Evolutionary conservation across 139 green algal genomes (phyloP).

Genomic region (Pseudopediastrum boryanum): DNA sequence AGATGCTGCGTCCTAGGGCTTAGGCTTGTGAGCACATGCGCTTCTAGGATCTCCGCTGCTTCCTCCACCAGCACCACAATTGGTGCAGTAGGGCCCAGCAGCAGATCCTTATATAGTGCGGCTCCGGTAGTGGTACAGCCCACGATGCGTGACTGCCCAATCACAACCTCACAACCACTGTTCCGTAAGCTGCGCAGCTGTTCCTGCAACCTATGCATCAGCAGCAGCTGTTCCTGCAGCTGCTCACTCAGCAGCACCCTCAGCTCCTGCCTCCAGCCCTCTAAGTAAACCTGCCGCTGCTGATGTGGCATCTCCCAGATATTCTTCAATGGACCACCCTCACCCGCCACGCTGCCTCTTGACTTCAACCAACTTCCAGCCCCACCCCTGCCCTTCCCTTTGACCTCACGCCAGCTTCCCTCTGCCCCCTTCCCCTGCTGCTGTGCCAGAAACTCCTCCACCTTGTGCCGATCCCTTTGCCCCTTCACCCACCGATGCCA

Average conservation of each 20-base stretch:
- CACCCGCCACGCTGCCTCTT: not conserved
- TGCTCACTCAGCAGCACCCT: slow-evolving; percentile 13
- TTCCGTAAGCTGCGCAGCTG: slow-evolving; percentile 39
- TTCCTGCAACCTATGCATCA: slow-evolving; percentile 9
- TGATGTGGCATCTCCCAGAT: slow-evolving; percentile 12
- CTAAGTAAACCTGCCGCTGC: not conserved
- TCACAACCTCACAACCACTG: not conserved
- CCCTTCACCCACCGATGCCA: not conserved
- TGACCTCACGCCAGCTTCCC: not conserved
- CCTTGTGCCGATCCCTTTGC: not conserved
- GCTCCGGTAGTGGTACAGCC: slow-evolving; percentile 55
- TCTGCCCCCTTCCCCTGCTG: not conserved
- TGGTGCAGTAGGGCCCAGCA: too few relatives aligned
- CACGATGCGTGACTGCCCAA: slow-evolving; percentile 35
- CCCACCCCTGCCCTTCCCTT: too few relatives aligned
- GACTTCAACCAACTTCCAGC: too few relatives aligned
- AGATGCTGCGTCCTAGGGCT: slow-evolving; percentile 66
- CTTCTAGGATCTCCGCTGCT: slow-evolving; percentile 80
- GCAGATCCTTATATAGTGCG: slow-evolving; percentile 46
- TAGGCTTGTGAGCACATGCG: slow-evolving; percentile 73
- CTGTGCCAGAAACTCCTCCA: not conserved
- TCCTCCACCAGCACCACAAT: slow-evolving; percentile 81
- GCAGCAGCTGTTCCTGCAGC: slow-evolving; percentile 16
- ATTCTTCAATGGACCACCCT: slow-evolving; percentile 10
- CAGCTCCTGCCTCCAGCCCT: not conserved